Evolutionary conservation across 164 flowering plant genomes (phyloP), one percentile per base, ranked within the genome.

Genomic region (Magnolia kwangsiensis): DNA sequence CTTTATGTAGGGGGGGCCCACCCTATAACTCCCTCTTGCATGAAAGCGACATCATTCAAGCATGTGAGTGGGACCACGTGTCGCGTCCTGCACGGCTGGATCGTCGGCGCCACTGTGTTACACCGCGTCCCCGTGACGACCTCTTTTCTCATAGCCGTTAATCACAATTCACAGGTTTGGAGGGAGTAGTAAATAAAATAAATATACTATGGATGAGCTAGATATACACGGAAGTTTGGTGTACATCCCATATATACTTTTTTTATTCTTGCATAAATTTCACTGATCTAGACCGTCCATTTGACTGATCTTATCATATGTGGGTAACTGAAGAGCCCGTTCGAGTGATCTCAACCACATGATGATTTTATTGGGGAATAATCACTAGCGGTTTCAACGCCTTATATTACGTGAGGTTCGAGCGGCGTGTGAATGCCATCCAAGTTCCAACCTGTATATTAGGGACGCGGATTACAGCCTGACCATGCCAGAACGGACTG

Each of bases 41-140:
- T 11, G 69, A 81, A 75, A 74, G 73, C 19, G 77, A 78, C 74
- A 20, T 70, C 61, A 67, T 65, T 21, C 24, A n/a, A 71, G 76
- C 75, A 77, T 71, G 78, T 55, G 67, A 59, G 78, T 83, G 86
- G 23, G 81, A 87, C 79, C 85, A 80, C 85, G 83, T 72, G 87
- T 87, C 86, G 77, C 84, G 82, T 79, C 83, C 19, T 37, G 79
- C 83, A 68, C 87, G 82, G 85, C 88, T 82, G 85, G 81, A 84
- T 80, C 82, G 78, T 85, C 81, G 82, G 85, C 86, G 61, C 16
- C 61, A 55, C 61, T 16, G 20, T 51, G 76, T 76, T 67, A 74
- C 85, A 78, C 80, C 78, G 84, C 81, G 84, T 77, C 76, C 79
- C 59, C 79, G 65, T 73, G 76, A 66, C 63, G 37, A 8, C 65